These are phyloP conservation scores for Fraxinus sp. DNA, from an alignment of 305 asterid species.

Conservation along the genomic window DNA sequence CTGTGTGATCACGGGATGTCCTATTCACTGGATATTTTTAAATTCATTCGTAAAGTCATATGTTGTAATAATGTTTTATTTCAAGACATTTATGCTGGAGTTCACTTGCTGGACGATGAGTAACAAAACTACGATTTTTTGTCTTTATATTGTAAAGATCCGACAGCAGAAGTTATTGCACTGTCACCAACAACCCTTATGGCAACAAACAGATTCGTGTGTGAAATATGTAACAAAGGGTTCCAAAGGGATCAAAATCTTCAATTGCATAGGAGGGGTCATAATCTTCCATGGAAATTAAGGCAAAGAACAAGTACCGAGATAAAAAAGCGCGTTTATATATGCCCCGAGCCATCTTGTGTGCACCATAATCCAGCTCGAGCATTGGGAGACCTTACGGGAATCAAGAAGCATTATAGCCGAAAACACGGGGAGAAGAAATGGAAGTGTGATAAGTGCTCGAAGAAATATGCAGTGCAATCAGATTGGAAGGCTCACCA, in stretches of 20 bases:
- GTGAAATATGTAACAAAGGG: constrained; percentile 84
- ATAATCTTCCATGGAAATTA: constrained; percentile 91
- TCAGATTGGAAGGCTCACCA: constrained; percentile 97
- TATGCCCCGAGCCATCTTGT: constrained; percentile 82
- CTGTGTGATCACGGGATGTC: constrained; percentile 10
- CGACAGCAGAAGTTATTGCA: constrained; percentile 79
- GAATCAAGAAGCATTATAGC: constrained; percentile 87
- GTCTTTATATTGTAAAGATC: constrained; percentile 40
- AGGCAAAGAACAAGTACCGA: constrained; percentile 61
- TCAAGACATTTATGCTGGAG: not conserved
- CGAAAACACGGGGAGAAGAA: constrained; percentile 93
- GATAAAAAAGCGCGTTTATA: constrained; percentile 67
- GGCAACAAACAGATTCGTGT: constrained; percentile 86
- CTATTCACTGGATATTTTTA: not conserved
- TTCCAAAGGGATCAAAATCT: constrained; percentile 85
- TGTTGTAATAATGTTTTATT: not conserved
- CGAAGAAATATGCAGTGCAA: constrained; percentile 80
- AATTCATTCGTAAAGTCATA: constrained; percentile 1
- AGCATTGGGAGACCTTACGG: constrained; percentile 87
- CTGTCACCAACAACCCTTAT: constrained; percentile 79
- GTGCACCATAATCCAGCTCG: constrained; percentile 75
- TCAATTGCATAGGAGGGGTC: constrained; percentile 81
- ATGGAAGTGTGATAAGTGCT: constrained; percentile 83
- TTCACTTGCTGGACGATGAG: not conserved
- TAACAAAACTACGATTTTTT: not conserved